These are phyloP conservation scores for Dillenia turbinata DNA, from an alignment of 164 flowering plant species.

Conservation along the genomic window DNA sequence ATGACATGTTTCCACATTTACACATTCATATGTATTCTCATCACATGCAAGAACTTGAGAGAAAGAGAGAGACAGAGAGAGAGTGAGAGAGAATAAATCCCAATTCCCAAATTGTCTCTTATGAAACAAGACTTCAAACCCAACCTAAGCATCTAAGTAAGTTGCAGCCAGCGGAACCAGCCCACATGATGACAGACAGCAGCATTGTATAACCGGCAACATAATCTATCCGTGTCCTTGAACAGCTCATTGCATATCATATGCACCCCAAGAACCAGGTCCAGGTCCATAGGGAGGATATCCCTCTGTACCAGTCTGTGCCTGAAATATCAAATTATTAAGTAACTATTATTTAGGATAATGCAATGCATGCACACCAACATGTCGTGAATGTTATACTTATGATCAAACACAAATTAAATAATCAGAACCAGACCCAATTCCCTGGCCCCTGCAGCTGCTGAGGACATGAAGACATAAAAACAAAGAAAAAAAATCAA, in stretches of 20 bases:
- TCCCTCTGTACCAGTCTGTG: conserved; percentile 58
- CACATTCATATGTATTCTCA: no score
- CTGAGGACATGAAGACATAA: background rate
- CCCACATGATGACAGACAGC: conserved; percentile 10
- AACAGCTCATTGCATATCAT: conserved; percentile 66
- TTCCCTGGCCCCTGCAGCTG: background rate
- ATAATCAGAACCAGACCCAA: no score
- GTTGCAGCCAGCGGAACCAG: conserved; percentile 29
- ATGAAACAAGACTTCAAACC: conserved; percentile 20
- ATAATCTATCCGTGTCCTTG: conserved; percentile 69
- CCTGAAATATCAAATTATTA: conserved; percentile 30
- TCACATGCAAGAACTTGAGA: no score
- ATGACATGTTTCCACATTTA: no score
- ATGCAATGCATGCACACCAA: no score
- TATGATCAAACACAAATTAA: no score
- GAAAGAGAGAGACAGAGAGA: background rate
- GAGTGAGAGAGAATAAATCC: no score
- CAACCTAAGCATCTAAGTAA: conserved; percentile 20
- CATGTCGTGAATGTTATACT: no score
- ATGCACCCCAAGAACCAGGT: conserved; percentile 76
- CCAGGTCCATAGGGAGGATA: conserved; percentile 68
- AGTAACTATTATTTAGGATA: no score
- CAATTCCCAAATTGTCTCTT: conserved; percentile 20
- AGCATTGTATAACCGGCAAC: conserved; percentile 16
- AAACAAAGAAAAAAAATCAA: conserved; percentile 2